phyloP scores from a whole-genome alignment of 2,329 filamentous ascomycete species.

The Trichoderma gracile region DNA sequence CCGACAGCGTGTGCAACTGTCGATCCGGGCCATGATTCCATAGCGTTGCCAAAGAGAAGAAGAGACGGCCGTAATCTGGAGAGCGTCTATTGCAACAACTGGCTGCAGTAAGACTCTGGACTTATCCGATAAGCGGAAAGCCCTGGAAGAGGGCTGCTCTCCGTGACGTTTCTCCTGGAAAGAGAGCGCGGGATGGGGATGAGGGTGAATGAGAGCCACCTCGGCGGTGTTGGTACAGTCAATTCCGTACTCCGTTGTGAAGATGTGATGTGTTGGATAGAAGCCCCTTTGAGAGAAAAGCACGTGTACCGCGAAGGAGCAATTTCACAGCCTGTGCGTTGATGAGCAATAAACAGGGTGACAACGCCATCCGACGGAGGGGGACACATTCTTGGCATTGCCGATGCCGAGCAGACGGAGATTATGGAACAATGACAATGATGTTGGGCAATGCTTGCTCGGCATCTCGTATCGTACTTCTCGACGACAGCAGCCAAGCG shows the following conservation, averaged over 20 bases:
- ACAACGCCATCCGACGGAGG: neutral
- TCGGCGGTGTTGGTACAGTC: neutral
- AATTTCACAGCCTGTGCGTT: neutral
- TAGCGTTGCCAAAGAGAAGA: neutral
- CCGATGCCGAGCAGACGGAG: no score
- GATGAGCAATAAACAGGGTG: neutral
- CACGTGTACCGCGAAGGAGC: neutral
- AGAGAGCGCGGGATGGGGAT: no score
- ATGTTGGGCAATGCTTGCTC: no score
- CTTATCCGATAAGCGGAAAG: neutral
- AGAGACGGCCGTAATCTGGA: neutral
- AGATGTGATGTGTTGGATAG: neutral
- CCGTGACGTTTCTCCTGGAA: neutral
- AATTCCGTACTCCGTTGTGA: neutral
- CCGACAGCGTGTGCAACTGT: slow-evolving; percentile 10
- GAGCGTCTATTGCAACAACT: neutral
- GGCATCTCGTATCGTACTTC: no score
- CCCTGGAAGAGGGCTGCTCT: neutral
- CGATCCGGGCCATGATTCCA: neutral
- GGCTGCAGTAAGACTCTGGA: neutral
- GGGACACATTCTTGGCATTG: neutral
- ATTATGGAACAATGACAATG: no score
- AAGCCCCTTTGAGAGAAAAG: neutral
- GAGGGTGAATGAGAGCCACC: neutral
- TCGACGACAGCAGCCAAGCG: neutral